These are phyloP conservation scores for Trametes gibbosa DNA, from an alignment of 768 basidiomycete genomes.

Conservation along the genomic window DNA sequence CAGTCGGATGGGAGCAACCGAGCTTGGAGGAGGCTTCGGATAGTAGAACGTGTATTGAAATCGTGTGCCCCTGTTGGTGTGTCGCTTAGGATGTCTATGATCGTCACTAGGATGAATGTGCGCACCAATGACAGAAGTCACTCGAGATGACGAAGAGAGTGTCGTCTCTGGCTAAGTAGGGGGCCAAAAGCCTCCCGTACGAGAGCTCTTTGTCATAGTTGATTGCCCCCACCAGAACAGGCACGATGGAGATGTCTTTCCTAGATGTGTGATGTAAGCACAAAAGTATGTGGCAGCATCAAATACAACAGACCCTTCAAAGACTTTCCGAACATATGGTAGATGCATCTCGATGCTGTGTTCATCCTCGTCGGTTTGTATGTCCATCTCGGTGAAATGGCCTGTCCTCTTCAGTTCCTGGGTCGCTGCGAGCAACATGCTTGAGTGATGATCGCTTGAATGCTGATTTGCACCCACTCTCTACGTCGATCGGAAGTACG, in stretches of 20 bases:
- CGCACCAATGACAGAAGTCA: slow-evolving; percentile 97
- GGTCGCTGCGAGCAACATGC: slow-evolving; percentile 48
- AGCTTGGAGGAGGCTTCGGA: slow-evolving; percentile 53
- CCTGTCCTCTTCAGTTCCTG: slow-evolving; percentile 60
- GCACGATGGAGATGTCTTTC: slow-evolving; percentile 77
- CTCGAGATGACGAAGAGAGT: slow-evolving; percentile 91
- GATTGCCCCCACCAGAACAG: slow-evolving; percentile 86
- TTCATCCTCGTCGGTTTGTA: slow-evolving; percentile 82
- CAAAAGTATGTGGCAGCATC: background rate
- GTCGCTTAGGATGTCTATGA: background rate
- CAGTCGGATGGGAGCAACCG: slow-evolving; percentile 47
- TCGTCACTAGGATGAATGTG: background rate
- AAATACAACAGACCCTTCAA: slow-evolving; percentile 58
- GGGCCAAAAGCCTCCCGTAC: slow-evolving; percentile 73
- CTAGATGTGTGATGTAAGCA: slow-evolving; percentile 33
- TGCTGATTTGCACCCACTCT: slow-evolving; percentile 51
- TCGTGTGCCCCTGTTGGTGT: slow-evolving; percentile 63
- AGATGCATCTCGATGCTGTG: slow-evolving; percentile 99
- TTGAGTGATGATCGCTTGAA: background rate
- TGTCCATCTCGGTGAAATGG: slow-evolving; percentile 66
- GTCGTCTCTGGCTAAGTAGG: slow-evolving; percentile 72
- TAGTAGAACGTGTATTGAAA: slow-evolving; percentile 91
- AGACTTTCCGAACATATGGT: slow-evolving; percentile 84
- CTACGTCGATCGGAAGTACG: slow-evolving; percentile 69
- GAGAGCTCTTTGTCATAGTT: slow-evolving; percentile 52